Conservation (phyloP, 1,284 basidiomycete species). For the Ustilago crameri region DNA sequence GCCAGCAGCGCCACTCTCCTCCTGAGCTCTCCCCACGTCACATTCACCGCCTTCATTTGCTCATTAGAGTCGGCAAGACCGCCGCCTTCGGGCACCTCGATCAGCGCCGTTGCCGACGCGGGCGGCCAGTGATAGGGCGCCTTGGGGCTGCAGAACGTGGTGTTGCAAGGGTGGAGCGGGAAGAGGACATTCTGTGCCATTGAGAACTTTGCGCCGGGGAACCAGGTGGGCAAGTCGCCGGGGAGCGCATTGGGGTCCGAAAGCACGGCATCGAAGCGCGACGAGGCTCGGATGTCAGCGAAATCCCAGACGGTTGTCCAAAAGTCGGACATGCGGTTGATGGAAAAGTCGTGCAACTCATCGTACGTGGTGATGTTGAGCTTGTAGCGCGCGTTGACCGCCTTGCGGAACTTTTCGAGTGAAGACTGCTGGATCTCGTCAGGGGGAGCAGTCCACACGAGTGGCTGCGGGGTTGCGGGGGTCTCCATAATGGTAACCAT, state of each 20-base stretch:
- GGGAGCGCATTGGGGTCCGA: conserved; percentile 46
- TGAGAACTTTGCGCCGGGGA: conserved; percentile 39
- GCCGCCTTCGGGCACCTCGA: conserved; percentile 47
- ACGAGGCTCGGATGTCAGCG: conserved; percentile 34
- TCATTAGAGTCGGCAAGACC: conserved; percentile 19
- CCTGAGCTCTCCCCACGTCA: conserved; percentile 48
- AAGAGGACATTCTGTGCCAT: conserved; percentile 52
- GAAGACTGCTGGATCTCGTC: conserved; percentile 30
- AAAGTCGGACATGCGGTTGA: conserved; percentile 42
- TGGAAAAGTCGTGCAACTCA: conserved; percentile 49
- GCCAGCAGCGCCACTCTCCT: conserved; percentile 40
- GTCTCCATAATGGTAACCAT: not conserved
- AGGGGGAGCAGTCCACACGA: conserved; percentile 40
- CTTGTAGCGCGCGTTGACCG: conserved; percentile 36
- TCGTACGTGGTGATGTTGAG: conserved; percentile 45
- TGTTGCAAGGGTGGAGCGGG: conserved; percentile 50
- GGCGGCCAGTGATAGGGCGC: conserved; percentile 49
- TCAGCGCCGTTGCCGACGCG: conserved; percentile 16
- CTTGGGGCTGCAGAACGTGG: conserved; percentile 38
- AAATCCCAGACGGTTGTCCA: conserved; percentile 51
- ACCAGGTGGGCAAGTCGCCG: conserved; percentile 45
- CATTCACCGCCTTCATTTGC: conserved; percentile 13
- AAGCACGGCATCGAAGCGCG: conserved; percentile 32
- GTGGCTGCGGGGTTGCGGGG: conserved; percentile 18
- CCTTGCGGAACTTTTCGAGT: conserved; percentile 47